Conservation (phyloP, 148 eudicot species). For the Cornus suecica region DNA sequence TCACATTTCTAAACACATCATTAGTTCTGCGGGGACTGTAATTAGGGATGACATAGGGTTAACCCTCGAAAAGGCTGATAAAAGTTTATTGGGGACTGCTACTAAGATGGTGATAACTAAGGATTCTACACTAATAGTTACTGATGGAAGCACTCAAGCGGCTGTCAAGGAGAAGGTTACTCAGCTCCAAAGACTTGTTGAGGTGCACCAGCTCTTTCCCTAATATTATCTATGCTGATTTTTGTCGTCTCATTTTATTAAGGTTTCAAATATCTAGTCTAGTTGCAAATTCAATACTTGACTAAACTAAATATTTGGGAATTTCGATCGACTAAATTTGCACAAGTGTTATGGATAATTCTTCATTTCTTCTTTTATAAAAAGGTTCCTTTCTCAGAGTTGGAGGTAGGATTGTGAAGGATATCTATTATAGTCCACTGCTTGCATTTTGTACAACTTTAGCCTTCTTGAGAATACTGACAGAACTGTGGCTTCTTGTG, state of each 20-base stretch:
- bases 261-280: background rate
- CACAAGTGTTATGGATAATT: background rate
- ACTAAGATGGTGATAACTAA: constrained; percentile 70
- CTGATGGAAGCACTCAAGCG: constrained; percentile 77
- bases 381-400: background rate
- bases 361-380: background rate
- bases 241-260: background rate
- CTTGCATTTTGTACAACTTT: background rate
- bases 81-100: constrained; percentile 67
- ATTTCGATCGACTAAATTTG: background rate
- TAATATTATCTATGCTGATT: background rate
- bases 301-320: background rate
- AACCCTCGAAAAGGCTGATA: constrained; percentile 57
- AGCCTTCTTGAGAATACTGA: background rate
- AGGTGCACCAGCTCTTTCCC: constrained; percentile 38
- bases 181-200: constrained; percentile 61
- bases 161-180: constrained; percentile 64
- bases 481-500: constrained; percentile 11
- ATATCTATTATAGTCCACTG: background rate
- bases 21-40: constrained; percentile 59
- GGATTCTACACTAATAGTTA: constrained; percentile 76
- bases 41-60: constrained; percentile 81
- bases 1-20: background rate
- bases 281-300: background rate
- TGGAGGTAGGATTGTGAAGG: background rate